Base-by-base conservation (phyloP, 441 rosid species). In the Erysimum pusillum region DNA sequence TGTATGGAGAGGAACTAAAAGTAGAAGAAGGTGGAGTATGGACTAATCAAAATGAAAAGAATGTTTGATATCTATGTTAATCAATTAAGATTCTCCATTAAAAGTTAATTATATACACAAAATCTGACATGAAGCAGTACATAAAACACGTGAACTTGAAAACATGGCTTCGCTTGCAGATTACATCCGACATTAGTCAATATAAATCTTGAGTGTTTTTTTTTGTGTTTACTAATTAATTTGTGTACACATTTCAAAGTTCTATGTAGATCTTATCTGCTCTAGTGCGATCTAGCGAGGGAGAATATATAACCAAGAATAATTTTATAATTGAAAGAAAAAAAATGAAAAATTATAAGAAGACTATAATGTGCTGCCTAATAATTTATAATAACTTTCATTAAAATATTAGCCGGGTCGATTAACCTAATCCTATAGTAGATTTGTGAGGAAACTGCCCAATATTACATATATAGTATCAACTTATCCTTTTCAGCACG, bases 141-240 rank as follows among this genome's bases (percentile, higher is more conserved):
- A 48, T 67, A n/a, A 52, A 69, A 69, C 79, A 76, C 75, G 75
- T 69, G 75, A 69, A 61, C 42, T 57, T 61, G 68, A 75, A 59
- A 38, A 59, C 44, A 75, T 75, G 59, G 58, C 39, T 32, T 20
- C 51, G 8, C 38, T 35, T 53, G 42, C 35, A 35, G 48, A 22
- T 69, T 42, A 42, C 35, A 62, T 69, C 70, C 49, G 69, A 62
- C 75, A 76, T 76, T 62, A 76, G 53, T 70, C 71, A 62, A 41
- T 60, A 69, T 44, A 46, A 69, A 67, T 51, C 56, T 63, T 76
- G 22, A 12, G 25, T 13, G 9, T 17, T 9, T 17, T 28, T 4
- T 63, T 18, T 44, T 34, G 34, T 15, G 7, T 62, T 58, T 58
- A 34, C 46, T 76, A 68, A 61, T 25, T 61, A 41, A 18, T 67